Base-by-base conservation (phyloP, 1,139 yeast species). In the Yamadazyma trypodendri region DNA sequence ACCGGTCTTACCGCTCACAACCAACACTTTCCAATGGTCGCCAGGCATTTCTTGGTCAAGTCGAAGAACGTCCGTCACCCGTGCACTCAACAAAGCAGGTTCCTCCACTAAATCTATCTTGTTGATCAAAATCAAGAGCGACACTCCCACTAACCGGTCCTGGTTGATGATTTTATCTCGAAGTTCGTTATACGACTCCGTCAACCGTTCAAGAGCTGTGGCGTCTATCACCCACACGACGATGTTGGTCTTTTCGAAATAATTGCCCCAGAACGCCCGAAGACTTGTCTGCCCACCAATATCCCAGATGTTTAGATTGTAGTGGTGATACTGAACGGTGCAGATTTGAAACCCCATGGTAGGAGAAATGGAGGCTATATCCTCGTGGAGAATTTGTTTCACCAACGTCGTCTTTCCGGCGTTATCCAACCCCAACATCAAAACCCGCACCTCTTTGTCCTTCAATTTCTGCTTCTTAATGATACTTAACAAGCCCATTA, bases 221-320 rank as follows among this genome's bases (percentile, higher is more conserved):
- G 80, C 75, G 60, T 92, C 97, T 9, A 90, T 75, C n/a, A 90
- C 96, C 97, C 97, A 90, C n/a, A 90, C 61, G 18, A 90, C 68
- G 11, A 80, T 77, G 51, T 90, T 92, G 6, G 96, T 85, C 49
- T 79, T 79, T 46, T 89, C 97, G 55, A 85, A 89, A 61, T 89
- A 88, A 61, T 89, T 89, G 41, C 86, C 79, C 97, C 97, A 88
- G 57, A 88, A 88, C 15, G 87, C 79, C 33, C 96, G 69, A 34
- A 88, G 63, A 13, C 86, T 75, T 11, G 75, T 66, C 56, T 89
- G 96, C 0, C 97, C 97, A 2, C 97, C 97, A 9, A 89, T 80
- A 54, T 88, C 97, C 97, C 90, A 83, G 28, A 81, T 56, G 42
- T 79, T 79, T 34, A 68, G 51, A 28, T 58, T 61, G 46, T 44